Conservation (phyloP, 2,329 filamentous ascomycete species). For the Colletotrichum godetiae region DNA sequence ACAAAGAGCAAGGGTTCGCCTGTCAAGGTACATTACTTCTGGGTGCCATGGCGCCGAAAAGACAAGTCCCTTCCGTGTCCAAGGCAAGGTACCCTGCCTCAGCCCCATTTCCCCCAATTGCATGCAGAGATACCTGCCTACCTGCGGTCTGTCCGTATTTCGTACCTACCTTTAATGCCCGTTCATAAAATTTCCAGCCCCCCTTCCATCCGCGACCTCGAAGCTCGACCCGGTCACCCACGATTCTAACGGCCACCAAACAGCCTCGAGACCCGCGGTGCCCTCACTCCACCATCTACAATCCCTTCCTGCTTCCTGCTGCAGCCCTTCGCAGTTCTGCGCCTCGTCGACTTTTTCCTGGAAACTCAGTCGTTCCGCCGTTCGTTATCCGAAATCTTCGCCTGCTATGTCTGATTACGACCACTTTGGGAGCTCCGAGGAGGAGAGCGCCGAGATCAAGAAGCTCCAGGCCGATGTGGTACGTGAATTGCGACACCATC, state of each 20-base stretch:
- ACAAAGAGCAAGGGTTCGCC: slow-evolving; percentile 23
- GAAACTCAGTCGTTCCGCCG: slow-evolving; percentile 8
- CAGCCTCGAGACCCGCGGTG: slow-evolving; percentile 25
- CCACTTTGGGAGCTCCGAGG: slow-evolving; percentile 78
- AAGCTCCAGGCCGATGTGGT: slow-evolving; percentile 84
- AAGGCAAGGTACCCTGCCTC: slow-evolving; percentile 17
- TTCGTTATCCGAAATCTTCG: slow-evolving; percentile 15
- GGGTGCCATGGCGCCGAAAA: slow-evolving; percentile 9
- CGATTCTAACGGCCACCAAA: slow-evolving; percentile 16
- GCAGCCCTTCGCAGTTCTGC: slow-evolving; percentile 6
- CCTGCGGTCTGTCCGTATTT: background rate
- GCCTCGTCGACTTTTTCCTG: background rate
- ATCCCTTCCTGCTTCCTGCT: slow-evolving; percentile 1
- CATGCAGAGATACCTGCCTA: slow-evolving; percentile 8
- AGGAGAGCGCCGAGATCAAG: slow-evolving; percentile 85
- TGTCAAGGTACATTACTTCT: slow-evolving; percentile 22
- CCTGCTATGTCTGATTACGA: slow-evolving; percentile 75
- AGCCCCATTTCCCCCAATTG: slow-evolving; percentile 27
- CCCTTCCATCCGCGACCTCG: slow-evolving; percentile 31
- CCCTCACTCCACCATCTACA: slow-evolving; percentile 23
- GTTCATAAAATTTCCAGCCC: slow-evolving; percentile 35
- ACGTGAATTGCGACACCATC: slow-evolving; percentile 50
- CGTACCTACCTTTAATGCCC: slow-evolving; percentile 1
- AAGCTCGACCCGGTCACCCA: slow-evolving; percentile 22
- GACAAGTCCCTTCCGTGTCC: background rate